Evolutionary conservation across 208 protist species (phyloP).

Genomic region (Crithidia fasciculata): DNA sequence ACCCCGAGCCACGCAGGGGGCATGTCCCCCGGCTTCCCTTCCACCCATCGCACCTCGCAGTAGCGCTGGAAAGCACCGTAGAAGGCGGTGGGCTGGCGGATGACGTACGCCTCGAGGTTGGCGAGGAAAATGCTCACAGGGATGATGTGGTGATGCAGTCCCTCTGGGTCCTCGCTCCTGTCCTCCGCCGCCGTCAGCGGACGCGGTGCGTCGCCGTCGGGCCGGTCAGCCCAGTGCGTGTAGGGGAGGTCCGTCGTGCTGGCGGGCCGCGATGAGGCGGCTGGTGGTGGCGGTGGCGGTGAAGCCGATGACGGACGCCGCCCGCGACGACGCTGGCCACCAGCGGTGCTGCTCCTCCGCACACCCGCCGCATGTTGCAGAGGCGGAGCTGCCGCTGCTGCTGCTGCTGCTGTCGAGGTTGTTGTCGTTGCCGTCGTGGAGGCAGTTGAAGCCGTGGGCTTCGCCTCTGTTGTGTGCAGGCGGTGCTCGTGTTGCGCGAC

Average conservation of each 20-base stretch:
- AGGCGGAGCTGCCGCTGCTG: too few relatives aligned
- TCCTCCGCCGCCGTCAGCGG: not conserved
- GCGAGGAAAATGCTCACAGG: constrained; percentile 40
- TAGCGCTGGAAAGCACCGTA: constrained; percentile 31
- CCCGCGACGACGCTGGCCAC: too few relatives aligned
- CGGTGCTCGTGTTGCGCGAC: constrained; percentile 11
- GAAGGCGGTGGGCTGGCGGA: constrained; percentile 32
- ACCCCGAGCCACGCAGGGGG: constrained; percentile 45
- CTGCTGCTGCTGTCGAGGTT: not conserved
- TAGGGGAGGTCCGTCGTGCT: too few relatives aligned
- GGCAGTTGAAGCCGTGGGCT: not conserved
- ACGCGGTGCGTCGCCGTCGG: not conserved
- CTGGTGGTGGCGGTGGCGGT: too few relatives aligned
- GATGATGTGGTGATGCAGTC: constrained; percentile 29
- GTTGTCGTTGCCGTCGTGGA: not conserved
- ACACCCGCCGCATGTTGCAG: too few relatives aligned
- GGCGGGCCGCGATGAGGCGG: too few relatives aligned
- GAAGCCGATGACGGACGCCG: too few relatives aligned
- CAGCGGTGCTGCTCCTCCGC: too few relatives aligned
- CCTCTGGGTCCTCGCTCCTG: constrained; percentile 2
- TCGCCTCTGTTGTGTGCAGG: not conserved
- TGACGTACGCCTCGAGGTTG: constrained; percentile 32
- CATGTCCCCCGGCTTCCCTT: constrained; percentile 19
- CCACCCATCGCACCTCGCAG: constrained; percentile 49
- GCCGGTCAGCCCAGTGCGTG: too few relatives aligned